These are phyloP conservation scores for Kentomonas sorsogonicus DNA, from an alignment of 208 protist genomes.

Conservation along the genomic window DNA sequence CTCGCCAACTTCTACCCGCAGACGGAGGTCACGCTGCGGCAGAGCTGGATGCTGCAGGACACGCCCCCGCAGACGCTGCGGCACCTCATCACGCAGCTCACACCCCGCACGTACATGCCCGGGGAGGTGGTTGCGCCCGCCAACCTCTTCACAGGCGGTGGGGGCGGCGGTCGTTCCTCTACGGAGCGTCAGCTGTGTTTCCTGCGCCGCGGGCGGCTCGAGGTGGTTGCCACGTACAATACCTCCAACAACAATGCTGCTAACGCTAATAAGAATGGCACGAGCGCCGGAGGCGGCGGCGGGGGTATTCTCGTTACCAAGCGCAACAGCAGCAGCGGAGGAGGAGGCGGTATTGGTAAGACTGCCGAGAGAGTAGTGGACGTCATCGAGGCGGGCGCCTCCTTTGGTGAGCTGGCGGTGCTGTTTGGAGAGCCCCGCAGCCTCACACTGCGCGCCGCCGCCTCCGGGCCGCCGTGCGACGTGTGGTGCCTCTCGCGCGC, in stretches of 20 bases:
- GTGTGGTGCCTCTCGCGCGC: slow-evolving; percentile 72
- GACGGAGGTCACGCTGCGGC: slow-evolving; percentile 74
- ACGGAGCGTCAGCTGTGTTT: slow-evolving; percentile 66
- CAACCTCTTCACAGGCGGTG: too few species aligned
- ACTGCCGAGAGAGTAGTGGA: slow-evolving; percentile 11
- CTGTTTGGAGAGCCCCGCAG: slow-evolving; percentile 77
- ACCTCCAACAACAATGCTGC: too few species aligned
- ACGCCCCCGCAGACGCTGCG: slow-evolving; percentile 64
- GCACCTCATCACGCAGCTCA: slow-evolving; percentile 58
- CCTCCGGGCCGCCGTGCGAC: slow-evolving; percentile 74
- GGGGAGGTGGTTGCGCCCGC: slow-evolving; percentile 54
- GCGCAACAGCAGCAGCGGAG: too few species aligned
- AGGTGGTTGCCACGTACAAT: slow-evolving; percentile 50
- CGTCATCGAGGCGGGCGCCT: slow-evolving; percentile 47
- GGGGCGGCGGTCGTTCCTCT: too few species aligned
- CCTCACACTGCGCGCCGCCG: slow-evolving; percentile 58
- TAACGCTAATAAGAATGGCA: slow-evolving; percentile 12
- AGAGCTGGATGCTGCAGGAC: slow-evolving; percentile 88
- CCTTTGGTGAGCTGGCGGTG: slow-evolving; percentile 81
- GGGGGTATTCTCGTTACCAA: background rate
- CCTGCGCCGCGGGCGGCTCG: slow-evolving; percentile 58
- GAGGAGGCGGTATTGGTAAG: too few species aligned
- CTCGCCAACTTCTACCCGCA: slow-evolving; percentile 62
- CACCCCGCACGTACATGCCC: slow-evolving; percentile 62
- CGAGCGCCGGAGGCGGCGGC: background rate